A percentile compares a stretch with the other conserved stretches of the same genome.
These are phyloP conservation scores for Venustampulla echinocandica DNA, from an alignment of 495 filamentous ascomycete genomes.

Conservation along the genomic window DNA sequence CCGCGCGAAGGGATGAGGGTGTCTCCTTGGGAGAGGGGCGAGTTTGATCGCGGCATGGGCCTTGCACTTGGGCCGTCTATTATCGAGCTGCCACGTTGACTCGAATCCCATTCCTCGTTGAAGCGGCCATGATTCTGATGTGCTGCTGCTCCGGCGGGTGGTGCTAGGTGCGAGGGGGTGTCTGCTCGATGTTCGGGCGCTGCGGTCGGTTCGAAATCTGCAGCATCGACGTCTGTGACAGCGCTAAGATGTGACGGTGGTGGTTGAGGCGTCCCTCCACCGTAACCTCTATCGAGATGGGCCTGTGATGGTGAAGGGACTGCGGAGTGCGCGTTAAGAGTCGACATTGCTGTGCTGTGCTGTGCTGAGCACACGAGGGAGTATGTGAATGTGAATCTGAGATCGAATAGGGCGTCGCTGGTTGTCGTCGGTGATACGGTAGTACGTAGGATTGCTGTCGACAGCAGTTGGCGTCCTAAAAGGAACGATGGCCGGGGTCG, in stretches of 20 bases:
- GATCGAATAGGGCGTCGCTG: no score
- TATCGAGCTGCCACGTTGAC: conserved; percentile 55
- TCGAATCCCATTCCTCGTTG: conserved; percentile 65
- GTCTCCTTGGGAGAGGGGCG: conserved; percentile 35
- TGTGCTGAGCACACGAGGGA: no score
- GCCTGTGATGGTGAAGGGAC: conserved; percentile 12
- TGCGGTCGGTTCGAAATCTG: conserved; percentile 35
- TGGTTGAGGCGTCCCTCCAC: conserved; percentile 8
- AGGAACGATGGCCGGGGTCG: no score
- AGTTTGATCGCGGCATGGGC: conserved; percentile 41
- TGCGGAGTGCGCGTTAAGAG: conserved; percentile 6
- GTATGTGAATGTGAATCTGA: no score
- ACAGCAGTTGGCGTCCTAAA: no score
- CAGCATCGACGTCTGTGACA: conserved; percentile 11
- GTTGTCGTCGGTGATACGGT: no score
- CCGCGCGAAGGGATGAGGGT: conserved; percentile 55
- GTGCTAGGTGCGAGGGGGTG: conserved; percentile 32
- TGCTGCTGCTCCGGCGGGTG: conserved; percentile 35
- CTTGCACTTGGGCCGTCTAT: conserved; percentile 46
- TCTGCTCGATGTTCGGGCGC: no score
- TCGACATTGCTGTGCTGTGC: conserved; percentile 5
- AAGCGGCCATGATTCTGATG: conserved; percentile 36
- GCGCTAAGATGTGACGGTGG: conserved; percentile 18
- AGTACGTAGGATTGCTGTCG: no score
- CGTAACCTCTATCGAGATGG: conserved; percentile 19